Evolutionary conservation across 1,284 basidiomycete species (phyloP).

Genomic region (Ganoderma boninense): DNA sequence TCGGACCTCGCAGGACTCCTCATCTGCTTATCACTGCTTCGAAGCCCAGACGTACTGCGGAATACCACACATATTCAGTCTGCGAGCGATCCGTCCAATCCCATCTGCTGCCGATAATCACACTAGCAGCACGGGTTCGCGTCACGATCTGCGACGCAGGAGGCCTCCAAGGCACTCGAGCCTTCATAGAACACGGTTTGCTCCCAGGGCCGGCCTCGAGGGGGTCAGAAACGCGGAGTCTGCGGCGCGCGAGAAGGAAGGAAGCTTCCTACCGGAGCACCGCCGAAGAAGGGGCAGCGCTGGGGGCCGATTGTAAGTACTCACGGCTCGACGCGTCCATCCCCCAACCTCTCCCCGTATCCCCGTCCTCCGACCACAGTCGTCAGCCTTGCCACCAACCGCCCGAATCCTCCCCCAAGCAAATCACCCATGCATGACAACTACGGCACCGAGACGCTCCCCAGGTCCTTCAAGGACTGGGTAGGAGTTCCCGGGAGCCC

Average conservation of each 20-base stretch:
- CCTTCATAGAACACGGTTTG: neutral
- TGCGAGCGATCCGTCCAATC: neutral
- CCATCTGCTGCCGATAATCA: neutral
- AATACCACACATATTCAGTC: neutral
- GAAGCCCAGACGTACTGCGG: neutral
- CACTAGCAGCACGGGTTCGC: neutral
- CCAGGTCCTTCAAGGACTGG: constrained; percentile 7
- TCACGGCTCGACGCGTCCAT: neutral
- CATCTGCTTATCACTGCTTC: neutral
- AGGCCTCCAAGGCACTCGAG: neutral
- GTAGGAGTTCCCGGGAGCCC: constrained; percentile 10
- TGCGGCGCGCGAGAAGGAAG: neutral
- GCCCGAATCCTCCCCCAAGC: too few relatives aligned
- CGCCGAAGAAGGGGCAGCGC: neutral
- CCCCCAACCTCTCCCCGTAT: neutral
- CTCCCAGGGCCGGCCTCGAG: constrained; percentile 3
- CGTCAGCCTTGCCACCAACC: neutral
- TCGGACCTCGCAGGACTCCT: too few relatives aligned
- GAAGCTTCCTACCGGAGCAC: constrained; percentile 2
- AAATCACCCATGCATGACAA: too few relatives aligned
- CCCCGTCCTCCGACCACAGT: neutral
- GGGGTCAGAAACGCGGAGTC: neutral
- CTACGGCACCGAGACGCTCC: neutral
- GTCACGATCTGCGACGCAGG: neutral
- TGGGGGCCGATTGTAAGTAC: neutral